A percentile compares a stretch with the other conserved stretches of the same genome.
Conservation (phyloP, 106 monocot species). For the Dactylorhiza incarnata region DNA sequence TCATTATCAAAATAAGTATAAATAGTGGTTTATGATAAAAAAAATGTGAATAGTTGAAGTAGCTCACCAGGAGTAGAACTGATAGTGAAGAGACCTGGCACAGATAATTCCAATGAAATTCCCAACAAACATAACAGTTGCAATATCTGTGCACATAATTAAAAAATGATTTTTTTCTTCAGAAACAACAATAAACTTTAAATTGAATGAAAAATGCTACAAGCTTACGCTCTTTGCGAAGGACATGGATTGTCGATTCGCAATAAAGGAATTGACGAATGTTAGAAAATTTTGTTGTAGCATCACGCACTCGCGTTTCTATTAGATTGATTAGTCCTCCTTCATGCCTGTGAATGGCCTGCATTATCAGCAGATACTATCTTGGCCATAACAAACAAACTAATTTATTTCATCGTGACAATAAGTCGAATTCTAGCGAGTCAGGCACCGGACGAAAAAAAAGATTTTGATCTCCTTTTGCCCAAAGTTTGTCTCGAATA, state of each 20-base stretch:
- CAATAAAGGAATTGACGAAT: slow-evolving; percentile 13
- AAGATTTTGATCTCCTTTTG: no score
- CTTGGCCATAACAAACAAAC: not conserved
- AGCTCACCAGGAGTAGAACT: slow-evolving; percentile 96
- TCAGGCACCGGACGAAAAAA: no score
- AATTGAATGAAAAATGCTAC: not conserved
- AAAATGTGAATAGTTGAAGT: not conserved
- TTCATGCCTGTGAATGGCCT: slow-evolving; percentile 53
- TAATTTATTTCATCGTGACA: no score
- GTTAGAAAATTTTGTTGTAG: slow-evolving; percentile 18
- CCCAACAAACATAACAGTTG: slow-evolving; percentile 87
- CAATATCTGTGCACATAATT: slow-evolving; percentile 48
- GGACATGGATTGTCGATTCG: slow-evolving; percentile 29
- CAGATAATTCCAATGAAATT: slow-evolving; percentile 93
- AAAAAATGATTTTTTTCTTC: slow-evolving; percentile 5
- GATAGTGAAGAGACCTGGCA: slow-evolving; percentile 93
- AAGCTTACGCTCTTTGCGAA: slow-evolving; percentile 67
- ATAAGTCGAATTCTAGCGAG: no score
- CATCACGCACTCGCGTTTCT: slow-evolving; percentile 21
- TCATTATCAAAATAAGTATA: no score
- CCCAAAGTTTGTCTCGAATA: no score
- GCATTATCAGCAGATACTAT: slow-evolving; percentile 5
- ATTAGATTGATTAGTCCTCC: slow-evolving; percentile 62
- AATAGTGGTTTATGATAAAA: not conserved
- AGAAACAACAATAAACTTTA: not conserved